Evolutionary conservation across 106 monocot genomes (phyloP).

Genomic region (Platanthera zijinensis): DNA sequence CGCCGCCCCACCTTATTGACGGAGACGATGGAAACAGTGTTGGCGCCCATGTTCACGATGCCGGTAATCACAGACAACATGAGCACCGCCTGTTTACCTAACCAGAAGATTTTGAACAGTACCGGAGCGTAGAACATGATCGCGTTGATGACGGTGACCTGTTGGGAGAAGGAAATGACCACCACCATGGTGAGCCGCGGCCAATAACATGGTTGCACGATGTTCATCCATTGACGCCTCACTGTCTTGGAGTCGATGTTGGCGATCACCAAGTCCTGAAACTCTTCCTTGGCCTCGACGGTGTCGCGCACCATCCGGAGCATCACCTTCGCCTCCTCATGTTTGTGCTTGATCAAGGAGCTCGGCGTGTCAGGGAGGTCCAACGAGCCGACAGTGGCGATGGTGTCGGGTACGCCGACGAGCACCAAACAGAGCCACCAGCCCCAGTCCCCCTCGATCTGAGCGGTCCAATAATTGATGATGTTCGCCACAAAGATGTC

Average conservation of each 20-base stretch:
- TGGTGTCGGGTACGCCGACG: slow-evolving; percentile 22
- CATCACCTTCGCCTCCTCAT: slow-evolving; percentile 21
- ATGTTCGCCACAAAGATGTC: slow-evolving; percentile 34
- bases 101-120: slow-evolving; percentile 56
- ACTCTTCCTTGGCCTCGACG: slow-evolving; percentile 19
- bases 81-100: slow-evolving; percentile 41
- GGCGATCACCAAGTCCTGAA: slow-evolving; percentile 10
- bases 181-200: slow-evolving; percentile 37
- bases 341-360: slow-evolving; percentile 30
- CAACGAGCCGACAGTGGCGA: slow-evolving; percentile 31
- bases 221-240: slow-evolving; percentile 39
- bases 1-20: slow-evolving; percentile 18
- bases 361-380: slow-evolving; percentile 44
- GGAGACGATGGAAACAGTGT: slow-evolving; percentile 23
- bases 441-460: slow-evolving; percentile 26
- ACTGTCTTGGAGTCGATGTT: slow-evolving; percentile 9
- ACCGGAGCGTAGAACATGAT: slow-evolving; percentile 58
- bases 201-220: slow-evolving; percentile 25
- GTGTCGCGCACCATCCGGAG: slow-evolving; percentile 25
- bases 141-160: slow-evolving; percentile 53
- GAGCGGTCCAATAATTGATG: slow-evolving; percentile 31
- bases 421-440: slow-evolving; percentile 36
- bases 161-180: slow-evolving; percentile 47
- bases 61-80: slow-evolving; percentile 48
- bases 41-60: slow-evolving; percentile 31